These are phyloP conservation scores for Stereocaulon alpinum DNA, from an alignment of 495 filamentous ascomycete genomes.

Conservation along the genomic window DNA sequence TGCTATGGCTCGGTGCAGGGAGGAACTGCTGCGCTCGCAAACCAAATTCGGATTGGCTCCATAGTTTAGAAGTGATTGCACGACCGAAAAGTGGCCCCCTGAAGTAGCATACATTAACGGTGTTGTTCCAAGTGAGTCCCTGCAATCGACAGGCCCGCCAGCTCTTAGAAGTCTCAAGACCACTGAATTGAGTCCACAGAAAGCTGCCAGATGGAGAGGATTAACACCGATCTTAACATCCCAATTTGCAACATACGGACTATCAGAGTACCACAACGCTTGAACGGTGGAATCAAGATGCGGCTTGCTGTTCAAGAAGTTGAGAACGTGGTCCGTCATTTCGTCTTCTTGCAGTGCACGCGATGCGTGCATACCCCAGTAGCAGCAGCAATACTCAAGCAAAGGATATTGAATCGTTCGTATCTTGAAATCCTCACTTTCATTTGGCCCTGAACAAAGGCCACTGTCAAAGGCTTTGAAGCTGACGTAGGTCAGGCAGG, in stretches of 20 bases:
- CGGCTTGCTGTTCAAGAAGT: slow-evolving; percentile 12
- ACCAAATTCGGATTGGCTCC: slow-evolving; percentile 5
- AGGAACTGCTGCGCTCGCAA: slow-evolving; percentile 3
- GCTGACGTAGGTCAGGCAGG: slow-evolving; percentile 38
- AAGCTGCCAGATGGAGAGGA: slow-evolving; percentile 16
- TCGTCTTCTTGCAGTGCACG: slow-evolving; percentile 9
- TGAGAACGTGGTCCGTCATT: slow-evolving; percentile 6
- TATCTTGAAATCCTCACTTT: slow-evolving; percentile 21
- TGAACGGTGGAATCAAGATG: slow-evolving; percentile 17
- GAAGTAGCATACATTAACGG: slow-evolving; percentile 22
- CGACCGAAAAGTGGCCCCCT: slow-evolving; percentile 18
- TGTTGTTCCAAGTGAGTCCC: slow-evolving; percentile 18
- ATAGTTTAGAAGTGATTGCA: slow-evolving; percentile 12
- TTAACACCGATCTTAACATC: slow-evolving; percentile 14
- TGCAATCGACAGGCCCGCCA: slow-evolving; percentile 6
- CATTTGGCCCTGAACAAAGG: slow-evolving; percentile 13
- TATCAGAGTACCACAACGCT: slow-evolving; percentile 19
- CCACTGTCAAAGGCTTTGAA: slow-evolving; percentile 29
- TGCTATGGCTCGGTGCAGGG: slow-evolving; percentile 11
- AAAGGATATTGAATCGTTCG: slow-evolving; percentile 21
- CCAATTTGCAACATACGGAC: slow-evolving; percentile 11
- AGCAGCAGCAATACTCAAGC: slow-evolving; percentile 25
- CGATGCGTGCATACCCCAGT: slow-evolving; percentile 28
- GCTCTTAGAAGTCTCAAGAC: slow-evolving; percentile 11
- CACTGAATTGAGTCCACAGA: slow-evolving; percentile 16